These are phyloP conservation scores for Zymoseptoria crescenta DNA, from an alignment of 2,329 filamentous ascomycete species.

Conservation along the genomic window DNA sequence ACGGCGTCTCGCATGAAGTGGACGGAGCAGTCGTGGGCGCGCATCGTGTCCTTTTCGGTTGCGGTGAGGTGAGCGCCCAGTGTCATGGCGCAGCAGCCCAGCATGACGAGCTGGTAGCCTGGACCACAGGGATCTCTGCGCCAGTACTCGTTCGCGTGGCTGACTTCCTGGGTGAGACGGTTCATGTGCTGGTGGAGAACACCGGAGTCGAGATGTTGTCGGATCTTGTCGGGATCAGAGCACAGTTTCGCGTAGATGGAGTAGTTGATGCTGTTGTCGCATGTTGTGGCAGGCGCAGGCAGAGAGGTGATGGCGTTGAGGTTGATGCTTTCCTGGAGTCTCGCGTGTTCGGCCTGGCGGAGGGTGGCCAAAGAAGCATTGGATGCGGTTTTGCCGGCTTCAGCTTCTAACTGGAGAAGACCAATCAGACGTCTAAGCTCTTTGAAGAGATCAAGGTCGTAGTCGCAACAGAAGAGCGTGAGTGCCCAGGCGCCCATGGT, in stretches of 20 bases:
- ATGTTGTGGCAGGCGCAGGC: neutral
- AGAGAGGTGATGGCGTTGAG: neutral
- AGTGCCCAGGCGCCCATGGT: slow-evolving; percentile 1
- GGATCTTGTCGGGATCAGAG: slow-evolving; percentile 3
- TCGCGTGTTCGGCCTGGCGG: neutral
- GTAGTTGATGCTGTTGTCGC: neutral
- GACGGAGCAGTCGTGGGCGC: neutral
- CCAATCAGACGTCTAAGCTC: neutral
- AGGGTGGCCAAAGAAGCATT: neutral
- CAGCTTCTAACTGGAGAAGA: neutral
- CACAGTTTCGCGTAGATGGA: slow-evolving; percentile 4
- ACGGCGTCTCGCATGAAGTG: slow-evolving; percentile 2
- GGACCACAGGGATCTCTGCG: slow-evolving; percentile 1
- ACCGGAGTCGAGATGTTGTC: slow-evolving; percentile 5
- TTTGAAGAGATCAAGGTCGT: slow-evolving; percentile 1
- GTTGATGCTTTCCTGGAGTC: neutral
- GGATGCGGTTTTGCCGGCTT: neutral
- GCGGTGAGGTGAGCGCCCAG: neutral
- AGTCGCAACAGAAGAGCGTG: slow-evolving; percentile 5
- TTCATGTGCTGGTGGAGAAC: neutral
- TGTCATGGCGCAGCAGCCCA: slow-evolving; percentile 9
- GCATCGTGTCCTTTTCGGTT: neutral
- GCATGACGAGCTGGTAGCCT: slow-evolving; percentile 6
- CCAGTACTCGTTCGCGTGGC: neutral
- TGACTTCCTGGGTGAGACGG: neutral